Base-by-base conservation (phyloP, 768 basidiomycete genomes). In the Royoungia palumana region DNA sequence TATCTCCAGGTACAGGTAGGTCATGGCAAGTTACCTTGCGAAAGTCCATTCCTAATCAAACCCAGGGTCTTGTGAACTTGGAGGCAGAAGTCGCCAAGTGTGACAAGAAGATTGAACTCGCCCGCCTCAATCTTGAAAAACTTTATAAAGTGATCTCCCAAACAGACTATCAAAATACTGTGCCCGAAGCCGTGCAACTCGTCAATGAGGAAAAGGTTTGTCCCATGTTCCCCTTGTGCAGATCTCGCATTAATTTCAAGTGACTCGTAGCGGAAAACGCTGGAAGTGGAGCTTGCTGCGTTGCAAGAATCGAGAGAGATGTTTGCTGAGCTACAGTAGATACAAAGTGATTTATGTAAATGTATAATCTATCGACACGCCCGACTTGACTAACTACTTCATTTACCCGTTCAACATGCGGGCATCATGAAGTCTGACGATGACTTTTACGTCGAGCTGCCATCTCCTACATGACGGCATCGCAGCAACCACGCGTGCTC, bases 61-160 rank as follows among this genome's bases (percentile, higher is more conserved):
- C 42, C 14, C 57, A 96, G 93, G 93, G 94, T 21, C 82, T 94
- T 35, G 85, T 99, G 16, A 87, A 98, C 69, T 71, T 95, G 6
- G 85, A 91, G 39, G 81, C 79, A 2, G 95, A 98, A 69, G 87
- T 96, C 38, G 73, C 79, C 35, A 97, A 94, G 68, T 84, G 86
- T 52, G 82, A 91, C 62, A 97, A 96, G 80, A 96, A 94, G 70
- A 77, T 89, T 3, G 80, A 85, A 34, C 71, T 93, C 10, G 83
- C 32, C 2, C 73, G 76, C 44, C 54, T 88, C 43, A 85, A 81
- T 55, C 70, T 88, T 36, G 81, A 85, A 46, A 97, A 96, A 74
- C 71, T 95, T 32, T 57, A 71, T 50, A 94, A 93, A 67, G 64
- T 82, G 16, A 79, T 85, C 53, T 73, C 78, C 3, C 84, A 88